These are phyloP conservation scores for Nannizziopsis arthrosporioides DNA, from an alignment of 2,329 filamentous ascomycete species.

Conservation along the genomic window DNA sequence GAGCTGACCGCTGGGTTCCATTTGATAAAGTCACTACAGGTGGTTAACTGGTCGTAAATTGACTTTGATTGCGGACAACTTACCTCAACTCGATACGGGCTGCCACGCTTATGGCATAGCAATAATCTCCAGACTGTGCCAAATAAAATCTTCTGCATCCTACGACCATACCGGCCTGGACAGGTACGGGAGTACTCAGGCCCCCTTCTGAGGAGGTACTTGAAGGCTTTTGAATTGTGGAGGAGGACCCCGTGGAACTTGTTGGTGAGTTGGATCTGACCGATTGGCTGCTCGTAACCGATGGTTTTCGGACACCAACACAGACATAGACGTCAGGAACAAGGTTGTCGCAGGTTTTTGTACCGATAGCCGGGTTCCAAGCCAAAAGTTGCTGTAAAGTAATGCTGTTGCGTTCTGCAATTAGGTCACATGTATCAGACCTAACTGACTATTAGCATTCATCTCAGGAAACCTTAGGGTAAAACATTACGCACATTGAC, in stretches of 20 bases:
- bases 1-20: slow-evolving; percentile 17
- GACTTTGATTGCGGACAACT: slow-evolving; percentile 5
- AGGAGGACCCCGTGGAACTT: background rate
- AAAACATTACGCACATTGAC: background rate
- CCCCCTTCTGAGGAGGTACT: background rate
- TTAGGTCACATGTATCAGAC: too few species aligned
- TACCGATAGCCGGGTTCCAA: slow-evolving; percentile 5
- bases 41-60: background rate
- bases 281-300: too few species aligned
- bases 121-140: background rate
- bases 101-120: background rate
- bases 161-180: background rate
- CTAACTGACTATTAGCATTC: too few species aligned
- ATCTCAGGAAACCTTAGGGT: background rate
- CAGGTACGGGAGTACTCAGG: background rate
- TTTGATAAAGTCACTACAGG: slow-evolving; percentile 11
- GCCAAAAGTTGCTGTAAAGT: background rate
- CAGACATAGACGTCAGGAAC: background rate
- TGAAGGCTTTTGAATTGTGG: background rate
- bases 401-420: too few species aligned
- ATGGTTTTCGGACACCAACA: background rate
- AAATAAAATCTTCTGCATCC: slow-evolving; percentile 2
- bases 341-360: background rate
- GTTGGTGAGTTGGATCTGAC: background rate
- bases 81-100: slow-evolving; percentile 3